Percentiles rank a stretch among this genome's conserved stretches.
Evolutionary conservation across 2,329 filamentous ascomycete species (phyloP).

Genomic region (Fusarium brevicatenulatum): DNA sequence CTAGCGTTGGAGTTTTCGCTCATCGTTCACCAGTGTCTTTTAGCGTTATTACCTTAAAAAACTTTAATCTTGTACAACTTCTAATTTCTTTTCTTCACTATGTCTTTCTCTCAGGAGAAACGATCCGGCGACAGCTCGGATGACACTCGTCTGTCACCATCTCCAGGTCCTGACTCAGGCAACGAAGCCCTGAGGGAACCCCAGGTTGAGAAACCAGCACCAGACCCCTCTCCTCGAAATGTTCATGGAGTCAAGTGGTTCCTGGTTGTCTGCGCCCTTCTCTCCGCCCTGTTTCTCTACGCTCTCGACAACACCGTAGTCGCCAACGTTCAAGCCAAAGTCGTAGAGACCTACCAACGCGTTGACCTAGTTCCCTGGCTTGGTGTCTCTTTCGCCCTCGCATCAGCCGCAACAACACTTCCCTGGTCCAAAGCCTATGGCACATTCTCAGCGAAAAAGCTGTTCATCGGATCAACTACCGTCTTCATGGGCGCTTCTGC

Average conservation of each 20-base stretch:
- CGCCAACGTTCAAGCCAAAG: slow-evolving; percentile 33
- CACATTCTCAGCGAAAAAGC: slow-evolving; percentile 42
- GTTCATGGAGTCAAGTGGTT: slow-evolving; percentile 11
- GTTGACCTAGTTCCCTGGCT: slow-evolving; percentile 34
- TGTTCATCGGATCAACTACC: slow-evolving; percentile 34
- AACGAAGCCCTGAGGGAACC: background rate
- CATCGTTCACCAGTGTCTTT: accelerated
- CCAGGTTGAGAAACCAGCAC: background rate
- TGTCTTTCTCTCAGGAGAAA: background rate
- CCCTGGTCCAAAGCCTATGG: slow-evolving; percentile 20
- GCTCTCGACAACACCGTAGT: slow-evolving; percentile 35
- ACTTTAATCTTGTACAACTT: background rate
- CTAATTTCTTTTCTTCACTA: background rate
- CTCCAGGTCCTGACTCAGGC: background rate
- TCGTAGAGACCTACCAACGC: slow-evolving; percentile 14
- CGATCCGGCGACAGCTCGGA: background rate
- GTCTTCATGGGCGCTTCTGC: slow-evolving; percentile 44
- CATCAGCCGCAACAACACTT: slow-evolving; percentile 20
- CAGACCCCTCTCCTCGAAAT: background rate
- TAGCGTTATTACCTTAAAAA: background rate
- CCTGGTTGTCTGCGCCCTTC: slow-evolving; percentile 2
- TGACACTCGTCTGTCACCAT: background rate
- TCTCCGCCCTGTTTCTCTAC: slow-evolving; percentile 14
- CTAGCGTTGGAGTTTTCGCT: accelerated
- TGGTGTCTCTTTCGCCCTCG: slow-evolving; percentile 39